Evolutionary conservation across 2,329 filamentous ascomycete genomes (phyloP), one percentile per base, ranked within the genome.

Genomic region (Talaromyces piceae): DNA sequence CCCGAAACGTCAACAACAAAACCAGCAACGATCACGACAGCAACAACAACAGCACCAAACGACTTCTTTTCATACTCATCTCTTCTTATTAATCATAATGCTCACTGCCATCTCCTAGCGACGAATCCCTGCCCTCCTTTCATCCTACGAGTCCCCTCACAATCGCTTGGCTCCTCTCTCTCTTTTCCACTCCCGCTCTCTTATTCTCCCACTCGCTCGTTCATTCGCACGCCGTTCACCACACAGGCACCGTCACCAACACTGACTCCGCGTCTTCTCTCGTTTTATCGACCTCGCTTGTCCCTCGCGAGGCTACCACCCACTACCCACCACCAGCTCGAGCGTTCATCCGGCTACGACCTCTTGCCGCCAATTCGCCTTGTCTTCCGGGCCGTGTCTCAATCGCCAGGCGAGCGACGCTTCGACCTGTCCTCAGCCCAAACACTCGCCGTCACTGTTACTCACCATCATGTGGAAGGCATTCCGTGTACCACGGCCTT

Each of bases 401-500:
- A 43, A 43, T 43, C 25, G 23, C 22, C 11, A 8, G 23, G 20
- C 39, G n/a, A 43, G 39, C 39, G 7, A 43, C 13, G 13, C 39
- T 22, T 25, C 39, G 20, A 16, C 39, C 7, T 25, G 13, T 43
- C 7, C 11, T 26, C 39, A 25, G 13, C 23, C 11, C 13, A 12
- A 43, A 43, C 23, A 25, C 22, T 43, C 39, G 20, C 20, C 22
- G 39, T 43, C 33, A 20, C 16, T 37, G 16, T 37, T 9, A 41
- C 16, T 41, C 9, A 43, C 45, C 52, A 52, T 39, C 30, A 55
- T 55, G 53, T 46, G 50, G 46, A 44, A 49, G 28, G 37, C 28
- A 37, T 53, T 50, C 55, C 47, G 49, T 54, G 59, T 54, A 47
- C 50, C 31, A 47, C 47, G 41, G 53, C 54, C 49, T 53, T 50